Evolutionary conservation across 495 filamentous ascomycete genomes (phyloP).

Genomic region (Darksidea phi): DNA sequence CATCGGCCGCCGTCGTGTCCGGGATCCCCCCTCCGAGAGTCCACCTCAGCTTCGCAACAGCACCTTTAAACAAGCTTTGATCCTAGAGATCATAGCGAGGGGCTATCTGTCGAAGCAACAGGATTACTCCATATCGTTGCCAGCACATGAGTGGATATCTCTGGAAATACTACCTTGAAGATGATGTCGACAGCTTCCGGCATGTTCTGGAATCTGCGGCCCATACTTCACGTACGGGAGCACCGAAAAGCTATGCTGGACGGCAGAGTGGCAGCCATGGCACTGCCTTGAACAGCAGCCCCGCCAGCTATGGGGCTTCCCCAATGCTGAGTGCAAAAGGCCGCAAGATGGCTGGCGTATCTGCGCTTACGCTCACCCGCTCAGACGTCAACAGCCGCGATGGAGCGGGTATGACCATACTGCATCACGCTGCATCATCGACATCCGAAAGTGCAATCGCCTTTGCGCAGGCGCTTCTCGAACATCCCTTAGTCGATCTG

Average conservation of each 20-base stretch:
- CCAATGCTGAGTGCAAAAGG: conserved; percentile 47
- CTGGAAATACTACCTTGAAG: conserved; percentile 92
- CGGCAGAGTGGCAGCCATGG: conserved; percentile 41
- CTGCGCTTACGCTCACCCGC: conserved; percentile 55
- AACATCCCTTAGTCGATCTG: conserved; percentile 80
- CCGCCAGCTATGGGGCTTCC: conserved; percentile 52
- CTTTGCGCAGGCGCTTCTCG: conserved; percentile 75
- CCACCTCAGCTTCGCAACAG: conserved; percentile 39
- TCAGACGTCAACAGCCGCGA: conserved; percentile 82
- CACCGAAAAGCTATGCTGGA: conserved; percentile 43
- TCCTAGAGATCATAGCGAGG: conserved; percentile 87
- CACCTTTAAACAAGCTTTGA: conserved; percentile 82
- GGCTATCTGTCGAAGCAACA: conserved; percentile 63
- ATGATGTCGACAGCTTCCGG: conserved; percentile 91
- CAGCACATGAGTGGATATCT: conserved; percentile 92
- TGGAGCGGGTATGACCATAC: conserved; percentile 70
- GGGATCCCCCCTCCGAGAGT: conserved; percentile 27
- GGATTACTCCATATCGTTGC: conserved; percentile 48
- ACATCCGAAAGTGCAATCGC: conserved; percentile 60
- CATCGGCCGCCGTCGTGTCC: conserved; percentile 13
- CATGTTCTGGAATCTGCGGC: conserved; percentile 70
- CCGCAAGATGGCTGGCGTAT: conserved; percentile 44
- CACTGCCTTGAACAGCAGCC: conserved; percentile 51
- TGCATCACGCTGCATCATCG: conserved; percentile 81
- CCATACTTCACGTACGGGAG: conserved; percentile 48